Evolutionary conservation across 1,284 basidiomycete species (phyloP), one percentile per base, ranked within the genome.

Genomic region (Chondrostereum purpureum): DNA sequence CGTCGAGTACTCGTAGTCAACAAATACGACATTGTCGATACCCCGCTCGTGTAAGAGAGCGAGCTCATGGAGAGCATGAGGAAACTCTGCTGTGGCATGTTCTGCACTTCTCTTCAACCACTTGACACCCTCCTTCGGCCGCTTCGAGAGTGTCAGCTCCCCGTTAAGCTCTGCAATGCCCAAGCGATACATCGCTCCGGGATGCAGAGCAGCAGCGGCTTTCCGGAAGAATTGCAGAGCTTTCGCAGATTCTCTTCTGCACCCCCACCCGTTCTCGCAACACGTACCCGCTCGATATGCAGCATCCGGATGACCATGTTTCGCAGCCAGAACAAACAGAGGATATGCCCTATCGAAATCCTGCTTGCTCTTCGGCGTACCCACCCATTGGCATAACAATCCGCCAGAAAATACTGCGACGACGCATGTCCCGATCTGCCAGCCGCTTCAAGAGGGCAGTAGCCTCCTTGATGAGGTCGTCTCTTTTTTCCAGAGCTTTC

Each of bases 181-280:
- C 5, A 99, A 79, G 10, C 95, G 87, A 63, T 98, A 98, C 83
- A 98, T 90, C 2, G 96, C 90, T 19, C 92, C 92, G 0, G 94
- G 93, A 58, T 99, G 95, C 11, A 84, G 77, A 2, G 90, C 83
- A 0, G 92, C 89, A 0, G 88, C 91, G 1, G 94, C 92, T 68
- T 96, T 98, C 53, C 87, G 83, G 72, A 89, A 98, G 68, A 94
- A 97, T 53, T 90, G 85, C 37, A 98, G 68, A 0, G 95, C 93
- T 62, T 98, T 98, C 44, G 84, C 83, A 17, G 80, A 83, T 65
- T 99, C 96, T 19, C 92, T 79, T 40, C 94, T 74, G 61, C 93
- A 96, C 3, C 95, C 95, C 95, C 96, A 99, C 17, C 94, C 96
- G 60, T 98, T 95, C 73, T 99, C 96, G 64, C 92, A 96, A 64